These are phyloP conservation scores for Asclepias syriaca DNA, from an alignment of 257 asterid species.

Conservation along the genomic window DNA sequence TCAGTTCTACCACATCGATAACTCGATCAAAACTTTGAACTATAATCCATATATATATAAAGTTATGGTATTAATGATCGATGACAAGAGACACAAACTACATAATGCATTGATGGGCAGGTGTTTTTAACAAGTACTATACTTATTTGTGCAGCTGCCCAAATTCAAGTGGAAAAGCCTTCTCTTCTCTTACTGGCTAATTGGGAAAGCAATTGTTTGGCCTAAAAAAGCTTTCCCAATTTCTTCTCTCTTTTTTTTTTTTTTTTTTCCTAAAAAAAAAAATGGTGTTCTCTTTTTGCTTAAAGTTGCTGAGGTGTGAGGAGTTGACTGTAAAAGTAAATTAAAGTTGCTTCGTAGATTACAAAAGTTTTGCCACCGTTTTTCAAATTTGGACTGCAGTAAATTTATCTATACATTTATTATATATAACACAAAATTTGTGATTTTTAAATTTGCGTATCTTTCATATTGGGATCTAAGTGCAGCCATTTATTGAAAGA, in stretches of 20 bases:
- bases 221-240: constrained; percentile 27
- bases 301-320: constrained; percentile 18
- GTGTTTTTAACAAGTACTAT: too few relatives aligned
- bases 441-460: too few relatives aligned
- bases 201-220: constrained; percentile 7
- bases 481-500: neutral
- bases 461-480: neutral
- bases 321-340: constrained; percentile 15
- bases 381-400: neutral
- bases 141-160: too few relatives aligned
- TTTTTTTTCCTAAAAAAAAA: neutral
- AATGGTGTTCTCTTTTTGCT: neutral
- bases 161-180: too few relatives aligned
- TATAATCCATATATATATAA: too few relatives aligned
- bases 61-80: too few relatives aligned
- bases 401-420: too few relatives aligned
- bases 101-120: too few relatives aligned
- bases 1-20: too few relatives aligned
- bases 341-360: constrained; percentile 26
- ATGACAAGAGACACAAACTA: too few relatives aligned
- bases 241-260: neutral
- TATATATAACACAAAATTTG: too few relatives aligned
- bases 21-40: too few relatives aligned
- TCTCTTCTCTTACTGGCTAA: neutral
- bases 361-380: constrained; percentile 14